Conservation (phyloP, 2,329 filamentous ascomycete genomes). For the Ascochyta lentis region DNA sequence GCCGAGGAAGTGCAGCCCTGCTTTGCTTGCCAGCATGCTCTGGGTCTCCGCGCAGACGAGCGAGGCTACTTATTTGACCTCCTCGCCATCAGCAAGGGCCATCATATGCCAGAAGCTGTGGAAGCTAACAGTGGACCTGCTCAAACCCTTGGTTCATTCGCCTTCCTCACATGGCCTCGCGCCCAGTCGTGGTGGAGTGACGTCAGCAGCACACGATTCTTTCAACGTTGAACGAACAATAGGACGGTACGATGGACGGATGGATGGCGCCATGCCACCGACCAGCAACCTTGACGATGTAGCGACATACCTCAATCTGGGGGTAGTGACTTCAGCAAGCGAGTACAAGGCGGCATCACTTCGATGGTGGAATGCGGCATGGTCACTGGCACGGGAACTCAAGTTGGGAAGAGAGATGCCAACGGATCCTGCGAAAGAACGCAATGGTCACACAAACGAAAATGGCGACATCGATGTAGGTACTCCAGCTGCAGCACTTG, state of each 20-base stretch:
- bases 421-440: slow-evolving; percentile 55
- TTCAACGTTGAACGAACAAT: slow-evolving; percentile 74
- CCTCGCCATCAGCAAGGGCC: slow-evolving; percentile 78
- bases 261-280: slow-evolving; percentile 55
- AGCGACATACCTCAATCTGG: slow-evolving; percentile 88
- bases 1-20: slow-evolving; percentile 81
- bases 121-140: slow-evolving; percentile 81
- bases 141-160: slow-evolving; percentile 88
- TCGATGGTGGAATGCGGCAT: slow-evolving; percentile 94
- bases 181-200: slow-evolving; percentile 64
- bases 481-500: slow-evolving; percentile 43
- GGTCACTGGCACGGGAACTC: slow-evolving; percentile 86
- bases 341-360: slow-evolving; percentile 93
- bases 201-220: slow-evolving; percentile 78
- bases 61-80: slow-evolving; percentile 83
- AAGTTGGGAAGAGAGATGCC: slow-evolving; percentile 86
- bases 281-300: slow-evolving; percentile 84
- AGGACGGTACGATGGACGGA: slow-evolving; percentile 54
- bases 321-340: slow-evolving; percentile 88
- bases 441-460: slow-evolving; percentile 32
- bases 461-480: slow-evolving; percentile 49
- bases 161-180: slow-evolving; percentile 61
- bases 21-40: slow-evolving; percentile 89
- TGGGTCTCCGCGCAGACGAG: slow-evolving; percentile 93
- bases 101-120: slow-evolving; percentile 87